Evolutionary conservation across 495 filamentous ascomycete species (phyloP).

Genomic region (Xylaria sp.): DNA sequence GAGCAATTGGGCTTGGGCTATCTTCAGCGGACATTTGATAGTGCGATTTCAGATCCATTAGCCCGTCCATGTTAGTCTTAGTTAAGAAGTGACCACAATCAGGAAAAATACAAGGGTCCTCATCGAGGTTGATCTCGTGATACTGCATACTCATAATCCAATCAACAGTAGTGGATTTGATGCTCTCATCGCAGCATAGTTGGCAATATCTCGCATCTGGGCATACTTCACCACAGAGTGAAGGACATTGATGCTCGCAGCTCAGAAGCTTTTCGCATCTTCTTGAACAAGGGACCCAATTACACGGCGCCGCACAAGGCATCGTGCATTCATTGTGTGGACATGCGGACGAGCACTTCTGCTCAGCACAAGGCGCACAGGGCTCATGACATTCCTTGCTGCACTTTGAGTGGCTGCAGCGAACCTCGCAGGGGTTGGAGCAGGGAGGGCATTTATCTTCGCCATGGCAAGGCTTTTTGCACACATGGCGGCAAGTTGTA

Average conservation of each 20-base stretch:
- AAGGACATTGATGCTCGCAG: conserved; percentile 72
- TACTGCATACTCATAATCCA: conserved; percentile 59
- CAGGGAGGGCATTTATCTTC: conserved; percentile 62
- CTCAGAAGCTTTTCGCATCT: conserved; percentile 63
- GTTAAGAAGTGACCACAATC: conserved; percentile 72
- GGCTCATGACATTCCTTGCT: conserved; percentile 65
- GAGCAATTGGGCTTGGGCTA: conserved; percentile 42
- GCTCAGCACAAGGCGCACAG: conserved; percentile 68
- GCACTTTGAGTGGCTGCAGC: conserved; percentile 69
- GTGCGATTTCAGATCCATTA: conserved; percentile 65
- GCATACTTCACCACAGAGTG: conserved; percentile 71
- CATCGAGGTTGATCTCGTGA: conserved; percentile 62
- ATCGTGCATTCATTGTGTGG: conserved; percentile 64
- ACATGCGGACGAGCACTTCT: conserved; percentile 63
- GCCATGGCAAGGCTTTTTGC: conserved; percentile 61
- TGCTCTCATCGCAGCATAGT: conserved; percentile 51
- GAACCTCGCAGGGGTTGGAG: conserved; percentile 61
- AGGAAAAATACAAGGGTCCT: conserved; percentile 67
- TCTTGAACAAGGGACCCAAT: conserved; percentile 69
- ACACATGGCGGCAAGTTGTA: conserved; percentile 66
- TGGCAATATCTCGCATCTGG: conserved; percentile 65
- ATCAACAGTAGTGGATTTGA: conserved; percentile 60
- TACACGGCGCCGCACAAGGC: conserved; percentile 76
- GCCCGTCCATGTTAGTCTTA: conserved; percentile 66
- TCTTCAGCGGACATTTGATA: conserved; percentile 60